Evolutionary conservation across 2,329 filamentous ascomycete genomes (phyloP), one percentile per base, ranked within the genome.

Genomic region (Conoideocrella luteorostrata): DNA sequence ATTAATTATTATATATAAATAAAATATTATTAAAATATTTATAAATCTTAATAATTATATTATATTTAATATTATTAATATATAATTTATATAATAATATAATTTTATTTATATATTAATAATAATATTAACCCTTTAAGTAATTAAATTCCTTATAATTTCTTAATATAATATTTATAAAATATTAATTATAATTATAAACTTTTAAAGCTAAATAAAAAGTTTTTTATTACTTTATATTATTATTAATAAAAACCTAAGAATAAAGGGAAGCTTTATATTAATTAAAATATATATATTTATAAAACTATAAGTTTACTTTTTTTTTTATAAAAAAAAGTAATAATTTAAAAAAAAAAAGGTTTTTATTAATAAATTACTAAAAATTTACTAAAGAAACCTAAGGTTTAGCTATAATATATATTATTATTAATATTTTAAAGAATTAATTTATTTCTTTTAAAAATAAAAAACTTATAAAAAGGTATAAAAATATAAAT

Each of bases 271-370:
- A 38, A 38, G 35, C 15, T 15, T 22, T 22, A 18, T 38, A 11
- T 22, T 38, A 38, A 7, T 38, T 10, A 22, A 15, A 7, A 38
- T 38, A 38, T 22, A 38, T 38, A 38, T 38, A 38, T 15, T 38
- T 7, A 22, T 11, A 5, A 20, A 18, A 20, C 7, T 20, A 6
- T 9, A 22, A 11, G 17, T 38, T 7, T 22, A 22, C 18, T 22
- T 38, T 10, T 22, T 12, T 9, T 6, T 38, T 20, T 38, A 38
- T 38, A 38, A 22, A 7, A 7, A 15, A 10, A 17, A 34, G 17
- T 34, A 34, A 15, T 34, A 34, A 15, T 34, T 13, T 17, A 13
- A 10, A 34, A 34, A 10, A 34, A 15, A 34, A 34, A 11, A 7
- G 12, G 7, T 22, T 38, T 22, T 7, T 35, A 35, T 15, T 15